These are phyloP conservation scores for Neckera pumila DNA, from an alignment of 225 moss, liverwort and hornwort species.

Conservation along the genomic window DNA sequence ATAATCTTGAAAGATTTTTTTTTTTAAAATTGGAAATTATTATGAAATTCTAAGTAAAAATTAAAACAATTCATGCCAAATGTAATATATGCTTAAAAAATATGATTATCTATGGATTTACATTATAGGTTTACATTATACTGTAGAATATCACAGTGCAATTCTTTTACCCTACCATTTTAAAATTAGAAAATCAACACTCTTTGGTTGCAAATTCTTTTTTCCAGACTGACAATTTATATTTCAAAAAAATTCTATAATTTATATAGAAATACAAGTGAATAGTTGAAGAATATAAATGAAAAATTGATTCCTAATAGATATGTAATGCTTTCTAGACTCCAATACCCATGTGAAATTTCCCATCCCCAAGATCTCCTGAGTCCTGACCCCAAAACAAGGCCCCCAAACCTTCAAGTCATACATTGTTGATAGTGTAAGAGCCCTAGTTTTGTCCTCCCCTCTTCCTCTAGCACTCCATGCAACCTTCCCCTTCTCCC, in stretches of 20 bases:
- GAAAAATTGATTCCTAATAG: background rate
- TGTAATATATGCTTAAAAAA: background rate
- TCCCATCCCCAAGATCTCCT: background rate
- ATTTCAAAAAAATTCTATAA: background rate
- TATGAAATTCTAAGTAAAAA: background rate
- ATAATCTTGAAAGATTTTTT: background rate
- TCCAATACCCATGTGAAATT: background rate
- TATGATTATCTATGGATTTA: background rate
- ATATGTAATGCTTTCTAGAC: too few relatives aligned
- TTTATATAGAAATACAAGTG: background rate
- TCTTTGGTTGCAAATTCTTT: background rate
- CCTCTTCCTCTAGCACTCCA: background rate
- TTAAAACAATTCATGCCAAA: background rate
- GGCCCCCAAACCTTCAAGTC: background rate
- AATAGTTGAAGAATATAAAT: background rate
- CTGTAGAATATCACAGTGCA: background rate
- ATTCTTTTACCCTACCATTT: background rate
- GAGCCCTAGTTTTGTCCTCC: background rate
- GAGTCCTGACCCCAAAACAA: too few relatives aligned
- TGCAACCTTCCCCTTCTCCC: background rate
- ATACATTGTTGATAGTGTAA: fast-evolving
- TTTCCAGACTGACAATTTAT: background rate
- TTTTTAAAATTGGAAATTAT: background rate
- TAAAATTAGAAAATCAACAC: background rate
- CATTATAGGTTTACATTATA: background rate